phyloP scores from a whole-genome alignment of 495 filamentous ascomycete genomes.

The Copromyces sp. region DNA sequence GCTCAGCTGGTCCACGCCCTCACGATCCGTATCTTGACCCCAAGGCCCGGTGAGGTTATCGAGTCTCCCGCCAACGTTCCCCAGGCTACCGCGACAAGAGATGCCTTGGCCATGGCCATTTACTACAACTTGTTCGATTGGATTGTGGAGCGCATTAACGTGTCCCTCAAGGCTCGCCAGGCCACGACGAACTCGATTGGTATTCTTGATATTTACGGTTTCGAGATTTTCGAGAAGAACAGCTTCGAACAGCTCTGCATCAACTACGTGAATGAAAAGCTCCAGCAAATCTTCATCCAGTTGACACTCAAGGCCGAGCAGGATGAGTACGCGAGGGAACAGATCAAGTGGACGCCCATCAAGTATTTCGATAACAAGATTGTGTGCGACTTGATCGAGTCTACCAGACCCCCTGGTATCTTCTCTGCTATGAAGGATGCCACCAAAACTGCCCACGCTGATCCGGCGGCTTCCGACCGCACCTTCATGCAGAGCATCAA shows the following conservation, averaged over 20 bases:
- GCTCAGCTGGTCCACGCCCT: conserved; percentile 76
- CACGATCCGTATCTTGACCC: conserved; percentile 82
- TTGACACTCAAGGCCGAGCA: conserved; percentile 94
- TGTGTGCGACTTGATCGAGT: conserved; percentile 95
- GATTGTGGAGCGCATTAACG: conserved; percentile 91
- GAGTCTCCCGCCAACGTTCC: conserved; percentile 85
- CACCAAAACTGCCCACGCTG: conserved; percentile 92
- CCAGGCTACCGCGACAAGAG: conserved; percentile 86
- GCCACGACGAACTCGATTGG: conserved; percentile 75
- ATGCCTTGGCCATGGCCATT: conserved; percentile 88
- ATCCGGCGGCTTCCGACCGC: conserved; percentile 85
- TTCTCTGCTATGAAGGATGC: conserved; percentile 97
- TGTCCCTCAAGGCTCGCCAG: conserved; percentile 72
- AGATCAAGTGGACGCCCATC: conserved; percentile 98
- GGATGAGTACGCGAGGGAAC: conserved; percentile 91
- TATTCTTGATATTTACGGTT: conserved; percentile 98
- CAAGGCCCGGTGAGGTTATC: conserved; percentile 74
- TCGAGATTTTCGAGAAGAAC: conserved; percentile 99
- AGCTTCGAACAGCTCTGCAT: conserved; percentile 99
- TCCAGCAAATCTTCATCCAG: conserved; percentile 99
- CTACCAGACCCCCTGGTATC: conserved; percentile 80
- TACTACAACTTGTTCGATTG: conserved; percentile 99
- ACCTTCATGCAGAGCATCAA: conserved; percentile 92
- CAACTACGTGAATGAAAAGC: conserved; percentile 99
- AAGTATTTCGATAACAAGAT: conserved; percentile 99